Evolutionary conservation across 306 rosid genomes (phyloP), one percentile per base, ranked within the genome.

Genomic region (Quercus mongolica): DNA sequence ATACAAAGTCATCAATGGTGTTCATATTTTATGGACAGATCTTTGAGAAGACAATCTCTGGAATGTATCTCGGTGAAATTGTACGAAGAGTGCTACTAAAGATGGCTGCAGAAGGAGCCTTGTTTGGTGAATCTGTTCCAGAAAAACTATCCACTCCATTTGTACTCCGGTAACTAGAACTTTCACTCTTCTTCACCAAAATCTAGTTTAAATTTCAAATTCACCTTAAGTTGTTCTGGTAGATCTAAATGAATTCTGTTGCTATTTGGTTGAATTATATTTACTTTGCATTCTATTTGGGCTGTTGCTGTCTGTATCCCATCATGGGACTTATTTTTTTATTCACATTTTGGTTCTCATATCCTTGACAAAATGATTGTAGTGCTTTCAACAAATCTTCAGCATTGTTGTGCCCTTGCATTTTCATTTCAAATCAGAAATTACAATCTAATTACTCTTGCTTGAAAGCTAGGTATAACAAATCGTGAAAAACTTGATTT

Each of bases 21-120:
- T 41, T 62, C 54, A 33, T 30, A 68, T 81, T 52, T 56, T 13
- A 11, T 78, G 61, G 30, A 54, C 83, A 94, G 98, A 92, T 91
- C 10, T 92, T 91, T 87, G 98, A 94, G 87, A 94, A 94, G 89
- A 91, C 97, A 55, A 90, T 94, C 76, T 84, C 98, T 64, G 98
- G 98, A 76, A 90, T 94, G 97, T 94, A 94, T 81, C 94, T 94
- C 6, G 98, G 98, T 5, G 98, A 94, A 88, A 94, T 92, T 63
- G 92, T 85, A 38, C 82, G 98, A 83, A 83, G 97, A 74, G 95
- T 90, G 70, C 81, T 94, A 62, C 76, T 90, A 54, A 82, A 86
- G 75, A 86, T 94, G 94, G 90, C 90, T 41, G 85, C 88, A 86
- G 83, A 49, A 12, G 86, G 88, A 78, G 86, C 69, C 61, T 80